These are phyloP conservation scores for Linum lewisii DNA, from an alignment of 345 rosid species.

Conservation along the genomic window DNA sequence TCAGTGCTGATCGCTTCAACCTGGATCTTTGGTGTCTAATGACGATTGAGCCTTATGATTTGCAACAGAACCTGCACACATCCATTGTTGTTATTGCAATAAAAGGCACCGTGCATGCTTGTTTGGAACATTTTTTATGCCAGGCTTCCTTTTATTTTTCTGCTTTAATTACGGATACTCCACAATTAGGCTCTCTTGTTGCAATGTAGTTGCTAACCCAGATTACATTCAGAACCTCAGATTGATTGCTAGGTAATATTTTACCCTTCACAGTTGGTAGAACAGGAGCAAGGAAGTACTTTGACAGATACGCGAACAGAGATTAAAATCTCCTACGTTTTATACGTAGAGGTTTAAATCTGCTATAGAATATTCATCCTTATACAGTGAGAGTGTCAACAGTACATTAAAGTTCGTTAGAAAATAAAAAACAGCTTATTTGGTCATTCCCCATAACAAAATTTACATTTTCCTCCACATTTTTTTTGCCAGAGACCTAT, in stretches of 20 bases:
- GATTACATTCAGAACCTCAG: not conserved
- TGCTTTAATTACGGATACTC: constrained; percentile 25
- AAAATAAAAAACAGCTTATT: not conserved
- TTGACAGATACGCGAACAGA: not conserved
- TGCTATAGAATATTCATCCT: too few species aligned
- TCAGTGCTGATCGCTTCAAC: constrained; percentile 76
- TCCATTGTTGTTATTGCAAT: constrained; percentile 70
- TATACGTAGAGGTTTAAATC: too few species aligned
- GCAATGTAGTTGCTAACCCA: not conserved
- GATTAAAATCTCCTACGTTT: not conserved
- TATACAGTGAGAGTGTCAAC: not conserved
- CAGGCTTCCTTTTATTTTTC: constrained; percentile 24
- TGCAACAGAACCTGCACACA: constrained; percentile 90
- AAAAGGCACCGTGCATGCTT: constrained; percentile 46
- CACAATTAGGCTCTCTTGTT: not conserved
- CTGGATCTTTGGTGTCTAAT: constrained; percentile 65
- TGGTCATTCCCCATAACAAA: not conserved
- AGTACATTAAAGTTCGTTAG: not conserved
- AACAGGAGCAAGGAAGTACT: not conserved
- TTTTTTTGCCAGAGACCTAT: not conserved
- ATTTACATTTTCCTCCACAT: not conserved
- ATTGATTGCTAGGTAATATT: too few species aligned
- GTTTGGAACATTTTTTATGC: constrained; percentile 35
- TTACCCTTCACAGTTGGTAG: not conserved
- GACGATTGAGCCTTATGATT: constrained; percentile 59